These are phyloP conservation scores for Atkinsonella texensis DNA, from an alignment of 2,329 filamentous ascomycete genomes.

Conservation along the genomic window DNA sequence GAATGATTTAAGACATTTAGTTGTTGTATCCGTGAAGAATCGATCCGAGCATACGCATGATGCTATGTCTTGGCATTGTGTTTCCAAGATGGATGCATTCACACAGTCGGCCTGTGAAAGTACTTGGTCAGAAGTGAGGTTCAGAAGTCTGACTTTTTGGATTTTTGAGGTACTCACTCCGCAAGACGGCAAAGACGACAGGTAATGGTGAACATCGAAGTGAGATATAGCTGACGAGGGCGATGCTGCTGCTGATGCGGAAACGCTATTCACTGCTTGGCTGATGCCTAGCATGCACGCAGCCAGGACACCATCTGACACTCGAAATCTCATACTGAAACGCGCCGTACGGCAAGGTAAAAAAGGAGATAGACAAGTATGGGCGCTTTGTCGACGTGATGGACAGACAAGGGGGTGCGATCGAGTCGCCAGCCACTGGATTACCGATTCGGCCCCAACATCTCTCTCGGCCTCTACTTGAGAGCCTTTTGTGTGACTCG, in stretches of 20 bases:
- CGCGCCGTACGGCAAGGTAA: not conserved
- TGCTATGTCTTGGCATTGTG: not conserved
- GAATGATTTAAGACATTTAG: not conserved
- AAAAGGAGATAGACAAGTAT: not conserved
- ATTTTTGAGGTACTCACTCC: not conserved
- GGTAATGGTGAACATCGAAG: not conserved
- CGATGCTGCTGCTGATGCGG: not conserved
- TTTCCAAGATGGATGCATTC: not conserved
- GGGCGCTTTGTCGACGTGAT: not conserved
- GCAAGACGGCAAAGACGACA: not conserved
- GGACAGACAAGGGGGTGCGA: not conserved
- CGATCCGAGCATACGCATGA: conserved; percentile 3
- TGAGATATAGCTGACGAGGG: not conserved
- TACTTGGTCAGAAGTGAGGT: too few relatives aligned
- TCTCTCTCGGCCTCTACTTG: not conserved
- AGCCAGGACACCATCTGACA: not conserved
- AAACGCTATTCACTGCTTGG: not conserved
- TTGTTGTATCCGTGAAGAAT: not conserved
- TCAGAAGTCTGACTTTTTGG: not conserved
- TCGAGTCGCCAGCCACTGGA: not conserved
- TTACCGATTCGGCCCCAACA: not conserved
- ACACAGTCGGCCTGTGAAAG: not conserved
- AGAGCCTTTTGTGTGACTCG: not conserved
- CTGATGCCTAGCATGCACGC: not conserved
- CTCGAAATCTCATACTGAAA: not conserved